These are phyloP conservation scores for Diplosphaera chodatii DNA, from an alignment of 139 green algal species.

Conservation along the genomic window DNA sequence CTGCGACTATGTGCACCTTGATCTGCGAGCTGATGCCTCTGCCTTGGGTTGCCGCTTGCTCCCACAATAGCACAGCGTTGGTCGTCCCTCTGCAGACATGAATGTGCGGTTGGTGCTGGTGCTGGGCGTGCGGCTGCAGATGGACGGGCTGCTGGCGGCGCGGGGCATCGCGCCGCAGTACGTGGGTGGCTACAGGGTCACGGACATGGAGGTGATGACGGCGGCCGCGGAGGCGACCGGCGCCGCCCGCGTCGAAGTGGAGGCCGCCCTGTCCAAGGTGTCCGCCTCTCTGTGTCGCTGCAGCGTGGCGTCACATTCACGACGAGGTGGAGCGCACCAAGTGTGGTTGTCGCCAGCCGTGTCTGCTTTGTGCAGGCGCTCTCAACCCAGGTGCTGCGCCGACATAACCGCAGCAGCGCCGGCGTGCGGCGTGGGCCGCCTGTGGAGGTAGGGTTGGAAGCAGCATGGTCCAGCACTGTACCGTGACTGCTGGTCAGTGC, in stretches of 20 bases:
- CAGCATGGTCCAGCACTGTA: too few relatives aligned
- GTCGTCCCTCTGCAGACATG: not conserved
- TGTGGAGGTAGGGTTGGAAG: conserved; percentile 8
- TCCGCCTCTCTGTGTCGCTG: too few relatives aligned
- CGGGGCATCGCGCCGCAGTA: conserved; percentile 36
- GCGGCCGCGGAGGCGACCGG: conserved; percentile 34
- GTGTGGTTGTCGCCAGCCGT: too few relatives aligned
- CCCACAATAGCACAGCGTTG: too few relatives aligned
- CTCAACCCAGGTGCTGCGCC: conserved; percentile 72
- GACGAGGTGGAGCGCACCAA: too few relatives aligned
- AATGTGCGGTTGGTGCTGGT: conserved; percentile 78
- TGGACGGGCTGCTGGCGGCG: conserved; percentile 25
- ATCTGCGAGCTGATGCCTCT: too few relatives aligned
- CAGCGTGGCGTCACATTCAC: too few relatives aligned
- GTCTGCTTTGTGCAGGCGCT: conserved; percentile 35
- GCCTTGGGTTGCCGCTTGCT: too few relatives aligned
- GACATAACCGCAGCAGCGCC: conserved; percentile 51
- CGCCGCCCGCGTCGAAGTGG: conserved; percentile 29
- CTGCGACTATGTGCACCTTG: too few relatives aligned
- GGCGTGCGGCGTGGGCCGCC: conserved; percentile 38
- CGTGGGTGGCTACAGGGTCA: conserved; percentile 77
- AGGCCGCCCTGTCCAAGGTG: conserved; percentile 75
- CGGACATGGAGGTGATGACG: conserved; percentile 35
- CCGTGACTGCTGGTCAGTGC: too few relatives aligned
- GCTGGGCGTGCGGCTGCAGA: conserved; percentile 55